A percentile compares a stretch with the other conserved stretches of the same genome.
phyloP scores from a whole-genome alignment of 2,329 filamentous ascomycete species.

The Byssothecium circinans region DNA sequence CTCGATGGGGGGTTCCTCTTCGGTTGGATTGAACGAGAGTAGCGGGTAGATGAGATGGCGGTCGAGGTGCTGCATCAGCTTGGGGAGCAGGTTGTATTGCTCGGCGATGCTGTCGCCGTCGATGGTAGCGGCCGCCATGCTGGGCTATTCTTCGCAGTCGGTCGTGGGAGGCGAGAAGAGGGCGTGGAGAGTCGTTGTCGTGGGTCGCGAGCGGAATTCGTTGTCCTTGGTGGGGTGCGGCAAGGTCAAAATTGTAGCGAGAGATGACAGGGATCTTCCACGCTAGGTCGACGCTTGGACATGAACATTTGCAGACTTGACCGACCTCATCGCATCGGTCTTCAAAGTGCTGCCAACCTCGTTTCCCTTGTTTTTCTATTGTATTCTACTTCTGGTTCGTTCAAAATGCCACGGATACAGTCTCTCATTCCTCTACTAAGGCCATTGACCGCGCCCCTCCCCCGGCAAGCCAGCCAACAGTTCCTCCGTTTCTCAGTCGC shows the following conservation, averaged over 20 bases:
- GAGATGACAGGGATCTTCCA: neutral
- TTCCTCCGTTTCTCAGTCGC: constrained; percentile 48
- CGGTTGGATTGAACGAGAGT: constrained; percentile 84
- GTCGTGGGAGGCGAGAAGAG: constrained; percentile 7
- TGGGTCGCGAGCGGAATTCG: constrained; percentile 14
- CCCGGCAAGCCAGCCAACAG: constrained; percentile 40
- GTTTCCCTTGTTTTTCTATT: too few species aligned
- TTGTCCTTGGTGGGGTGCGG: constrained; percentile 8
- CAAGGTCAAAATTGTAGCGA: constrained; percentile 12
- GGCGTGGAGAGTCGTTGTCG: constrained; percentile 13
- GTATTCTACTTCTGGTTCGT: too few species aligned
- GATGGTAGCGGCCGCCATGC: constrained; percentile 43
- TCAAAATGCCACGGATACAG: constrained; percentile 39
- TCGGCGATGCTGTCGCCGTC: constrained; percentile 59
- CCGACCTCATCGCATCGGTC: neutral
- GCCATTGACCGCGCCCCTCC: constrained; percentile 43
- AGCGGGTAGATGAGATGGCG: constrained; percentile 95
- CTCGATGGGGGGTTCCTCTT: constrained; percentile 76
- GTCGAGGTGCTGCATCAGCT: constrained; percentile 89
- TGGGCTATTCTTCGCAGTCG: constrained; percentile 17
- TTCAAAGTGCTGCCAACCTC: neutral
- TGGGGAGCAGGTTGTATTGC: constrained; percentile 80
- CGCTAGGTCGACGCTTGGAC: too few species aligned
- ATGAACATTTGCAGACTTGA: too few species aligned
- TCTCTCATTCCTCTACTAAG: constrained; percentile 45